phyloP scores from a whole-genome alignment of 495 filamentous ascomycete genomes.

The Thozetella sp. region DNA sequence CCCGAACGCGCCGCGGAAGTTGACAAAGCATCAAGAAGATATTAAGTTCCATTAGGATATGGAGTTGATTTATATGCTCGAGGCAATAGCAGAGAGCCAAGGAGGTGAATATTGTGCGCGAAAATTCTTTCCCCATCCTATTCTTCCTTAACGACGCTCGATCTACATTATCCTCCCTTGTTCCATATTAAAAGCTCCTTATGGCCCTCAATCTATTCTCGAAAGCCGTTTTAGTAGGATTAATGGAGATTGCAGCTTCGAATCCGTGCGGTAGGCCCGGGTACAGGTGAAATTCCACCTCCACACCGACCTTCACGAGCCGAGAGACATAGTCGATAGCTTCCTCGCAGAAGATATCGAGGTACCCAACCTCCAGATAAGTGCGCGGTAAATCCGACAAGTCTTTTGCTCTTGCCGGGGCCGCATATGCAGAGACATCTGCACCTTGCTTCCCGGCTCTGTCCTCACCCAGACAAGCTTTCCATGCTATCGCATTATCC shows the following conservation, averaged over 20 bases:
- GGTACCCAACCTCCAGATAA: conserved; percentile 34
- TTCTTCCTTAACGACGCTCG: too few relatives aligned
- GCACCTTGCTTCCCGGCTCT: conserved; percentile 9
- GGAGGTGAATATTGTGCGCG: too few relatives aligned
- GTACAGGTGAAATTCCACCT: conserved; percentile 53
- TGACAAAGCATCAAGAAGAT: too few relatives aligned
- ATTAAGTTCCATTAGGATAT: too few relatives aligned
- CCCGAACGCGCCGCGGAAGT: too few relatives aligned
- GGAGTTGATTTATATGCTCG: too few relatives aligned
- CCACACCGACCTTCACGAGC: conserved; percentile 34
- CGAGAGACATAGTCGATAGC: conserved; percentile 34
- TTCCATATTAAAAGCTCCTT: too few relatives aligned
- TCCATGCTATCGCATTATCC: conserved; percentile 34
- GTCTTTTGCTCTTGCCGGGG: conserved; percentile 29
- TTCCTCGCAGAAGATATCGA: conserved; percentile 48
- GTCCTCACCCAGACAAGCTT: conserved; percentile 20
- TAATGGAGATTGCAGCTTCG: conserved; percentile 20
- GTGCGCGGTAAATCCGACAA: conserved; percentile 33
- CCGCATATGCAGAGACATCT: conserved; percentile 33
- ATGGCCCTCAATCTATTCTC: conserved; percentile 15
- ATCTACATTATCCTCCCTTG: too few relatives aligned
- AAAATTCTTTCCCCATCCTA: too few relatives aligned
- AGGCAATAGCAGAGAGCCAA: too few relatives aligned
- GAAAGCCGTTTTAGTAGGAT: conserved; percentile 12
- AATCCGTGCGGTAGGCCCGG: conserved; percentile 50